A percentile compares a stretch with the other conserved stretches of the same genome.
Conservation (phyloP, 1,139 yeast species). For the Protomyces inouyei region DNA sequence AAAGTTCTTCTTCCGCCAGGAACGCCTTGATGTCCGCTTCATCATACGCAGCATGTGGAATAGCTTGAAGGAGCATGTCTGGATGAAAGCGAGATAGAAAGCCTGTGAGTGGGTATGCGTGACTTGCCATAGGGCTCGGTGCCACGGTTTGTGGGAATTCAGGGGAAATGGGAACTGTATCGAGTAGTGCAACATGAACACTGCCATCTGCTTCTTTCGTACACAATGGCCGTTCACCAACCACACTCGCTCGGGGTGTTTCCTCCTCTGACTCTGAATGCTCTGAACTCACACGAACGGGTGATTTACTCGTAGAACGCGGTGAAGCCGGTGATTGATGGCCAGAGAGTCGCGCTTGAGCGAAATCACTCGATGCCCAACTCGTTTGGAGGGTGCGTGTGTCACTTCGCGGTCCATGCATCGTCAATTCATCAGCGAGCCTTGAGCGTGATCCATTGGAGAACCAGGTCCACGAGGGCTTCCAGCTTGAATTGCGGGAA, state of each 20-base stretch:
- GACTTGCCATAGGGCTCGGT: background rate
- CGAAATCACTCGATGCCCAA: slow-evolving; percentile 15
- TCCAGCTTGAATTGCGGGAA: slow-evolving; percentile 21
- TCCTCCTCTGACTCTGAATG: background rate
- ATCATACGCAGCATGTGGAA: slow-evolving; percentile 1
- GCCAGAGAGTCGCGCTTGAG: background rate
- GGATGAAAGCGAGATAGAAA: slow-evolving; percentile 21
- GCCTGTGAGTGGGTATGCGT: slow-evolving; percentile 13
- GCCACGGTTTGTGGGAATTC: background rate
- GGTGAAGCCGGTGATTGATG: background rate
- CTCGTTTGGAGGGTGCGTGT: slow-evolving; percentile 17
- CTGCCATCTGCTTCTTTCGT: slow-evolving; percentile 3
- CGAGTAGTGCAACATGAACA: slow-evolving; percentile 10
- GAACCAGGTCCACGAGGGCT: slow-evolving; percentile 26
- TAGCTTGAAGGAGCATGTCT: slow-evolving; percentile 21
- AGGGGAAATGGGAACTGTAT: slow-evolving; percentile 3
- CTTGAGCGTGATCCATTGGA: slow-evolving; percentile 14
- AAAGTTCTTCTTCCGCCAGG: slow-evolving; percentile 13
- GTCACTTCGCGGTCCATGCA: slow-evolving; percentile 3
- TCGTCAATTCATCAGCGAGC: background rate
- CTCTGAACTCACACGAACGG: background rate
- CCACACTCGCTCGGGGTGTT: background rate
- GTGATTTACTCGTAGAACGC: background rate
- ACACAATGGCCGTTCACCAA: background rate
- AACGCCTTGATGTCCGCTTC: slow-evolving; percentile 6